phyloP scores from a whole-genome alignment of 768 basidiomycete species.

The Suillus tomentosus region DNA sequence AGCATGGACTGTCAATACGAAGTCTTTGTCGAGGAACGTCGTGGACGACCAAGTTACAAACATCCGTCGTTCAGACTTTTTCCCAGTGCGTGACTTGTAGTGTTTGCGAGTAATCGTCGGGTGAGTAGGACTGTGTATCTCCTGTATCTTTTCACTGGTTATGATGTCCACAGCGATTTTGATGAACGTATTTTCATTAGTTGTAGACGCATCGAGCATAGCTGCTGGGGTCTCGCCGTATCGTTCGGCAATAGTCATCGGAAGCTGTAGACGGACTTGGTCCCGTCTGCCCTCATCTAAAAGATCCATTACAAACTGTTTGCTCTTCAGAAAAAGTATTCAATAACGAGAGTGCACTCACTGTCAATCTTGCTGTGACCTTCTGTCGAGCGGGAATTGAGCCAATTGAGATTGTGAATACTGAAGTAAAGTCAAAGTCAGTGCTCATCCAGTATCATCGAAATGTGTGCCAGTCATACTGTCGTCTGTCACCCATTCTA shows the following conservation, averaged over 20 bases:
- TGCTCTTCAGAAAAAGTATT: background rate
- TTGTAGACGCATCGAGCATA: slow-evolving; percentile 34
- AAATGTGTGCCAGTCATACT: slow-evolving; percentile 36
- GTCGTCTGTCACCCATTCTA: slow-evolving; percentile 54
- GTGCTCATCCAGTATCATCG: background rate
- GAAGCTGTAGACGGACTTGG: slow-evolving; percentile 56
- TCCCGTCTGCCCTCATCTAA: slow-evolving; percentile 50
- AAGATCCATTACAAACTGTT: slow-evolving; percentile 55
- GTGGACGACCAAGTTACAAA: slow-evolving; percentile 42
- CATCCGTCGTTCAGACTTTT: slow-evolving; percentile 41
- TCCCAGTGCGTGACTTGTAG: slow-evolving; percentile 38
- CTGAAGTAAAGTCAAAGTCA: slow-evolving; percentile 28
- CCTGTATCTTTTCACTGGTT: slow-evolving; percentile 45
- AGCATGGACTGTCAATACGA: slow-evolving; percentile 52
- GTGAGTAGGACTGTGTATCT: slow-evolving; percentile 49
- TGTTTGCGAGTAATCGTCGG: slow-evolving; percentile 29
- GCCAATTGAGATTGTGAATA: slow-evolving; percentile 61
- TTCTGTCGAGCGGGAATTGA: slow-evolving; percentile 46
- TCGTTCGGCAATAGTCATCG: slow-evolving; percentile 50
- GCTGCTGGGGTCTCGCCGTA: slow-evolving; percentile 50
- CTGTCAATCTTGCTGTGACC: slow-evolving; percentile 45
- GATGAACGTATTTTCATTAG: slow-evolving; percentile 37
- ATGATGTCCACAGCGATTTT: slow-evolving; percentile 48
- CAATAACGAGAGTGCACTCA: slow-evolving; percentile 26
- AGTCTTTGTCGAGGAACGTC: slow-evolving; percentile 48